Evolutionary conservation across 164 flowering plant species (phyloP).

Genomic region (Chimonanthus praecox): DNA sequence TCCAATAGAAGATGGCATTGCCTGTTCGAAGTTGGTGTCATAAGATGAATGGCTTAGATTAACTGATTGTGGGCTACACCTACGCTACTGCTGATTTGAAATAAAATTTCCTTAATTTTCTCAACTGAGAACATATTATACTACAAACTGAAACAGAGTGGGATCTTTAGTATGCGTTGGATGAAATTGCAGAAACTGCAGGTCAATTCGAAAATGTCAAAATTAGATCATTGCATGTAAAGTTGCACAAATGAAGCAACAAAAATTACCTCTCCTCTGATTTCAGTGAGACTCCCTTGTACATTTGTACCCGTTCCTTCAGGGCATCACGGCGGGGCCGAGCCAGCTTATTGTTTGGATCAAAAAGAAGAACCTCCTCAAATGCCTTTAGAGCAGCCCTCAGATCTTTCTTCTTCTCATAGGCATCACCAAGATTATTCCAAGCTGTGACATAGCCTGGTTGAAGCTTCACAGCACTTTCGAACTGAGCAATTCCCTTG

Average conservation of each 20-base stretch:
- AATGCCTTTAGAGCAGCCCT: slow-evolving; percentile 80
- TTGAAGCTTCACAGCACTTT: slow-evolving; percentile 79
- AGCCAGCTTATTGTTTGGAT: slow-evolving; percentile 86
- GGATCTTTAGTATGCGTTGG: not conserved
- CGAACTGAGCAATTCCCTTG: slow-evolving; percentile 77
- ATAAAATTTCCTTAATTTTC: not conserved
- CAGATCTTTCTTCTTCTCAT: slow-evolving; percentile 74
- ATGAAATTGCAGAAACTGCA: not conserved
- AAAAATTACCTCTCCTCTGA: slow-evolving; percentile 43
- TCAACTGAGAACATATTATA: not conserved
- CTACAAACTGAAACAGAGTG: slow-evolving; percentile 1
- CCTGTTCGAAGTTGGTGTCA: not conserved
- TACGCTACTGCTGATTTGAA: not conserved
- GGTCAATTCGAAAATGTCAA: not conserved
- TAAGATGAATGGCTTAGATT: not conserved
- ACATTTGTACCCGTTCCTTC: slow-evolving; percentile 57
- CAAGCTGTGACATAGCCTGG: slow-evolving; percentile 97
- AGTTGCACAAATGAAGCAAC: not conserved
- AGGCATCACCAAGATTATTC: slow-evolving; percentile 98
- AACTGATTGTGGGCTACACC: not conserved
- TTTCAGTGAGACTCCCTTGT: slow-evolving; percentile 71
- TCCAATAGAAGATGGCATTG: not conserved
- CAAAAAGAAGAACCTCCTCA: slow-evolving; percentile 85
- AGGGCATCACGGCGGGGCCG: slow-evolving; percentile 70
- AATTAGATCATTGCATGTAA: slow-evolving; percentile 3